These are phyloP conservation scores for Nematodospora valgi DNA, from an alignment of 805 yeast genomes.

Conservation along the genomic window DNA sequence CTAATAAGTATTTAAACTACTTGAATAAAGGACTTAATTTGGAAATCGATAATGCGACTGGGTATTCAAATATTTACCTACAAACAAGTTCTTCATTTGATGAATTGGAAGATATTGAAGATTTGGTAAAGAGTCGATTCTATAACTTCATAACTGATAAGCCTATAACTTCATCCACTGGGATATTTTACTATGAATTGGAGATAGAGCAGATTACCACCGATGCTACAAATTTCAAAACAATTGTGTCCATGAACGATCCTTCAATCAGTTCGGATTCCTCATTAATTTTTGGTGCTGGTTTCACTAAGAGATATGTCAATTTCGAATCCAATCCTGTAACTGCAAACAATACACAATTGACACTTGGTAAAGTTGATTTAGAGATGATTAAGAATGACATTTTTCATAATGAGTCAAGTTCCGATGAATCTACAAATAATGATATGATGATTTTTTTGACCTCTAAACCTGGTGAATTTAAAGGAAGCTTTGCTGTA, in stretches of 20 bases:
- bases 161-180: conserved; percentile 28
- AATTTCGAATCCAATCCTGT: conserved; percentile 15
- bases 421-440: conserved; percentile 6
- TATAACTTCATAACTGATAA: conserved; percentile 38
- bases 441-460: conserved; percentile 22
- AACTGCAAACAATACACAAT: conserved; percentile 2
- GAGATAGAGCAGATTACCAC: conserved; percentile 34
- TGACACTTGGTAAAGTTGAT: conserved; percentile 18
- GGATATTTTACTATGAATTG: conserved; percentile 41
- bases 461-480: conserved; percentile 35
- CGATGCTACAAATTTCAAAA: conserved; percentile 25
- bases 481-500: conserved; percentile 40
- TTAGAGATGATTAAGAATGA: conserved; percentile 28
- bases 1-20: conserved; percentile 19
- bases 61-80: conserved; percentile 29
- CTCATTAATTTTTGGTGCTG: conserved; percentile 30
- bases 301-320: conserved; percentile 29
- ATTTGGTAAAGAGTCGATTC: conserved; percentile 14
- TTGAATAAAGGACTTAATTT: conserved; percentile 24
- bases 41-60: conserved; percentile 21
- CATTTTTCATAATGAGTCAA: conserved; percentile 17
- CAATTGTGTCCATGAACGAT: conserved; percentile 33
- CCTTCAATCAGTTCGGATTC: conserved; percentile 29
- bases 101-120: conserved; percentile 5
- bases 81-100: conserved; percentile 7